Evolutionary conservation across 345 rosid species (phyloP).

Genomic region (Lenwebbia sp.): DNA sequence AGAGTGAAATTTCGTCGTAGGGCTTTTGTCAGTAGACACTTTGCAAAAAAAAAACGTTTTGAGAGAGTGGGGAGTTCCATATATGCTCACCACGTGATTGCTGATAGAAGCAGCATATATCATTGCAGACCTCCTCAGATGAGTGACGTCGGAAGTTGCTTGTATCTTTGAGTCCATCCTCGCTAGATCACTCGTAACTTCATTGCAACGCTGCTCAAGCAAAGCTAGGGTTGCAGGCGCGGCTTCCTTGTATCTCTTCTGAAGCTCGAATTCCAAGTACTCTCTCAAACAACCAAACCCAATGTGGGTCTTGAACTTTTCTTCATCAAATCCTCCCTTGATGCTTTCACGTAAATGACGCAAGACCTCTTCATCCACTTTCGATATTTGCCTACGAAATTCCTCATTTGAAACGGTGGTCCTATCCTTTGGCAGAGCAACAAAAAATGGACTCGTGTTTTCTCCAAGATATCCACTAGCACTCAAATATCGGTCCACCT

Average conservation of each 20-base stretch:
- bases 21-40: neutral
- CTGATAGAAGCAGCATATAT: conserved; percentile 71
- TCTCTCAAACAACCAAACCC: conserved; percentile 83
- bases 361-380: conserved; percentile 63
- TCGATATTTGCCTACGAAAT: conserved; percentile 74
- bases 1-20: neutral
- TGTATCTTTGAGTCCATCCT: conserved; percentile 65
- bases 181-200: conserved; percentile 49
- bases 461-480: conserved; percentile 97
- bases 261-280: conserved; percentile 82
- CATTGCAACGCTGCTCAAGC: conserved; percentile 86
- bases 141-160: conserved; percentile 87
- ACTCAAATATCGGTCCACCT: conserved; percentile 84
- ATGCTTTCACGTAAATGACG: conserved; percentile 71
- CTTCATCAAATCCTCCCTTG: conserved; percentile 93
- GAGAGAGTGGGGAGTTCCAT: neutral
- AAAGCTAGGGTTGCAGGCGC: conserved; percentile 94
- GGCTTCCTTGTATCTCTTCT: conserved; percentile 89
- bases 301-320: conserved; percentile 50
- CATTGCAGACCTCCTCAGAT: conserved; percentile 86
- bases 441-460: conserved; percentile 72
- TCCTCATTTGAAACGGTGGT: conserved; percentile 75
- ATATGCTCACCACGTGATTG: conserved; percentile 65
- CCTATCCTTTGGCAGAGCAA: conserved; percentile 88
- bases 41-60: neutral